Evolutionary conservation across 306 rosid genomes (phyloP).

Genomic region (Boehmeria nivea): DNA sequence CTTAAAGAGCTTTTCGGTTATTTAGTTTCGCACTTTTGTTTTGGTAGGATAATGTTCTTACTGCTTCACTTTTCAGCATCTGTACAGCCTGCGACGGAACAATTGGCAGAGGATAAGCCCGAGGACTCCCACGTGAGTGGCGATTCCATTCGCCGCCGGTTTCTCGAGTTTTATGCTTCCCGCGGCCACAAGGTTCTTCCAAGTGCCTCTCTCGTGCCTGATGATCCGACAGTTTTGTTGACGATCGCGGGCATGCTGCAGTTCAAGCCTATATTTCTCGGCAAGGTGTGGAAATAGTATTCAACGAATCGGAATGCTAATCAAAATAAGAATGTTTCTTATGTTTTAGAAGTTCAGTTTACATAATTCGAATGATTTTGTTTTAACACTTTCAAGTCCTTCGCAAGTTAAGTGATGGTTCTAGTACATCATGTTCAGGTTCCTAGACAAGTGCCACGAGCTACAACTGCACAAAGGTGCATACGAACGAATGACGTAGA

Average conservation of each 20-base stretch:
- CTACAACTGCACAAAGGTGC: slow-evolving; percentile 85
- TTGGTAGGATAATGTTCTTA: slow-evolving; percentile 14
- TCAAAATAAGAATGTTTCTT: not conserved
- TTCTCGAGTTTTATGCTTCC: slow-evolving; percentile 70
- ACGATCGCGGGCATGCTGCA: slow-evolving; percentile 99
- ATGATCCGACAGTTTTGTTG: slow-evolving; percentile 83
- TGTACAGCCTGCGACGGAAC: slow-evolving; percentile 41
- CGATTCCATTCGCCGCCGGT: slow-evolving; percentile 62
- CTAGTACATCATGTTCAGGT: slow-evolving; percentile 30
- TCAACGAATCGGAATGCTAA: not conserved
- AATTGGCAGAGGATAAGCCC: slow-evolving; percentile 27
- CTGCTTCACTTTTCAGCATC: slow-evolving; percentile 42
- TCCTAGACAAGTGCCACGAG: slow-evolving; percentile 67
- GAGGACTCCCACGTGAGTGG: slow-evolving; percentile 48
- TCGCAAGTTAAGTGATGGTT: no score
- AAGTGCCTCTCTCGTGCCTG: slow-evolving; percentile 86
- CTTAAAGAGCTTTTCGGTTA: not conserved
- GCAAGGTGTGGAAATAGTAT: slow-evolving; percentile 41
- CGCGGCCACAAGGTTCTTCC: slow-evolving; percentile 84
- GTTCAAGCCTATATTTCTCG: slow-evolving; percentile 87
- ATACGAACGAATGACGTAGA: slow-evolving; percentile 82
- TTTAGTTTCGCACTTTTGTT: slow-evolving; percentile 10
- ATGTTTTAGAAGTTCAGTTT: no score
- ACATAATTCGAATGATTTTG: no score
- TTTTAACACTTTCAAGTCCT: no score